A percentile compares a stretch with the other conserved stretches of the same genome.
These are phyloP conservation scores for Eustoma russellianum DNA, from an alignment of 257 asterid species.

Conservation along the genomic window DNA sequence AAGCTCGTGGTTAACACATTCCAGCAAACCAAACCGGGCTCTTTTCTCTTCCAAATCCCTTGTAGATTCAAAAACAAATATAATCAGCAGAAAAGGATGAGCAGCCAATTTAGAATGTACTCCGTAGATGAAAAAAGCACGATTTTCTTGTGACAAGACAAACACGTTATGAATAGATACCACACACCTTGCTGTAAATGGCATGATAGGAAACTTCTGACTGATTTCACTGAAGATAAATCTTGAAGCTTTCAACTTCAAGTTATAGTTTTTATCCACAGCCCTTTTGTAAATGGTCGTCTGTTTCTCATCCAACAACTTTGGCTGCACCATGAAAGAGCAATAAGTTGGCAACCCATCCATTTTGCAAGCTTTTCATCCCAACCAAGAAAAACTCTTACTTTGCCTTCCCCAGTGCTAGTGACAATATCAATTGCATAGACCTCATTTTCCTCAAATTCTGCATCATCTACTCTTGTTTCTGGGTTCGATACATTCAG, in stretches of 20 bases:
- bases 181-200: conserved; percentile 73
- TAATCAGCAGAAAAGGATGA: background rate
- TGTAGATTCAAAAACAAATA: conserved; percentile 15
- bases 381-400: conserved; percentile 5
- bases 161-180: background rate
- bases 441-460: conserved; percentile 91
- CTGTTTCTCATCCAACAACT: conserved; percentile 85
- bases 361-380: background rate
- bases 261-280: conserved; percentile 73
- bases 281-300: conserved; percentile 91
- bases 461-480: conserved; percentile 87
- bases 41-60: conserved; percentile 98
- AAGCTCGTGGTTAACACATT: conserved; percentile 89
- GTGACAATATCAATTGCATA: conserved; percentile 69
- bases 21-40: conserved; percentile 78
- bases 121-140: too few relatives aligned
- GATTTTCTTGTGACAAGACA: background rate
- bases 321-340: conserved; percentile 61
- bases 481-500: conserved; percentile 64
- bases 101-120: too few relatives aligned
- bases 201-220: conserved; percentile 83
- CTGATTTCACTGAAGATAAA: conserved; percentile 88
- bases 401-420: conserved; percentile 98
- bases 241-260: conserved; percentile 92
- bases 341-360: conserved; percentile 1